Base-by-base conservation (phyloP, 1,284 basidiomycete genomes). In the Irpex lacteus region DNA sequence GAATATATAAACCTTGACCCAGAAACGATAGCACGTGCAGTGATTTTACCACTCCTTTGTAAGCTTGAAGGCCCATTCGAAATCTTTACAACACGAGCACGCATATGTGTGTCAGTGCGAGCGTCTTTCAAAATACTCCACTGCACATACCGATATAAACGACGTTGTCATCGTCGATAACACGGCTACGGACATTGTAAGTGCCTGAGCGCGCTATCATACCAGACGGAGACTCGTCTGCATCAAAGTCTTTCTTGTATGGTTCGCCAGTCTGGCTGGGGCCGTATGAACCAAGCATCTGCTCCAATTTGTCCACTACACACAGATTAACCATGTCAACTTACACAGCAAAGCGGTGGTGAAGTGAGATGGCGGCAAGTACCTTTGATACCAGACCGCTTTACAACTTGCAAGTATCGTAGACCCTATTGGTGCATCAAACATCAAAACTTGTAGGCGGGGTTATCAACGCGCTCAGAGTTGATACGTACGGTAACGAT, bases 251-350 rank as follows among this genome's bases (percentile, higher is more conserved):
- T 76, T 90, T 91, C 64, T 69, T 75, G 71, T 91, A 90, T 5
- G 87, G 71, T 56, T 85, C 79, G 34, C 83, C 86, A 2, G 82
- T 75, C 13, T 89, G 82, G 64, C 81, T 76, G 32, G 90, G 89
- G 5, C 91, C 89, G 75, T 93, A 96, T 2, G 92, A 95, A 34
- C 94, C 95, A 40, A 96, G 85, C 95, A 96, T 96, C 72, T 92
- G 86, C 71, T 96, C 94, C 72, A 94, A 75, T 76, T 91, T 95
- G 75, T 95, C 94, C 69, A 95, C 94, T 94, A 71, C 7, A 56
- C 47, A 32, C 26, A 26, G 40, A 56, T 58, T 57, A 62, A 50
- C 40, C 40, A 9, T 15, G 40, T 44, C 40, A 44, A 44, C 15
- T 55, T 59, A 59, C 57, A 61, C 56, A 40, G 38, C 32, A 26